A percentile compares a stretch with the other conserved stretches of the same genome.
phyloP scores from a whole-genome alignment of 2,329 filamentous ascomycete species.

The Botrytis cinerea region DNA sequence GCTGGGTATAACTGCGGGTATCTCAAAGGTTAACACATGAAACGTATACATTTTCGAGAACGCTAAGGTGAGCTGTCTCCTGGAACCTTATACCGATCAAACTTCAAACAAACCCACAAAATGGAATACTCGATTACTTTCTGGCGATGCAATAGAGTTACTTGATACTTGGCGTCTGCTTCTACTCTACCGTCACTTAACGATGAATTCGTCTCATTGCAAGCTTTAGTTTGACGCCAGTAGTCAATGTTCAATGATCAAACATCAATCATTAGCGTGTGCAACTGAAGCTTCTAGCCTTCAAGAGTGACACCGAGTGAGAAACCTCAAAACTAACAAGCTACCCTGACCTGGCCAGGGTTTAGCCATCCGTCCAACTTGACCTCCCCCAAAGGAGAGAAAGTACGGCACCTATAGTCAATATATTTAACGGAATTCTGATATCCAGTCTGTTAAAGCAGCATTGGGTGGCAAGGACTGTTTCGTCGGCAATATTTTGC shows the following conservation, averaged over 20 bases:
- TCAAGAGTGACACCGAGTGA: neutral
- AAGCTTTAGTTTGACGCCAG: neutral
- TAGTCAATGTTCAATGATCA: neutral
- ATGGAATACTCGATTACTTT: neutral
- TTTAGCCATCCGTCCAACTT: neutral
- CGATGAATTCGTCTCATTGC: neutral
- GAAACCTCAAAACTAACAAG: neutral
- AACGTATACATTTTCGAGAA: neutral
- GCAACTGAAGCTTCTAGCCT: neutral
- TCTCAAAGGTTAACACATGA: neutral
- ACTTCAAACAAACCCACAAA: neutral
- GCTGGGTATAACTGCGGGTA: neutral
- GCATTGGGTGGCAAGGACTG: slow-evolving; percentile 21
- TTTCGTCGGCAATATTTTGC: neutral
- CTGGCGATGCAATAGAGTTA: neutral
- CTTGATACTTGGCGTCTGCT: neutral
- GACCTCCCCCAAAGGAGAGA: neutral
- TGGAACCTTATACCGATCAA: neutral
- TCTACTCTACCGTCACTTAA: slow-evolving; percentile 4
- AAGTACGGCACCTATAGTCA: neutral
- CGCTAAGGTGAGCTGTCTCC: neutral
- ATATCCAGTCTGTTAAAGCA: slow-evolving; percentile 8
- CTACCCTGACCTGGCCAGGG: neutral
- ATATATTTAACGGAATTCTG: neutral
- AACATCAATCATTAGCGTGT: neutral